A percentile compares a stretch with the other conserved stretches of the same genome.
Evolutionary conservation across 768 basidiomycete genomes (phyloP).

Genomic region (Lactarius hatsudake): DNA sequence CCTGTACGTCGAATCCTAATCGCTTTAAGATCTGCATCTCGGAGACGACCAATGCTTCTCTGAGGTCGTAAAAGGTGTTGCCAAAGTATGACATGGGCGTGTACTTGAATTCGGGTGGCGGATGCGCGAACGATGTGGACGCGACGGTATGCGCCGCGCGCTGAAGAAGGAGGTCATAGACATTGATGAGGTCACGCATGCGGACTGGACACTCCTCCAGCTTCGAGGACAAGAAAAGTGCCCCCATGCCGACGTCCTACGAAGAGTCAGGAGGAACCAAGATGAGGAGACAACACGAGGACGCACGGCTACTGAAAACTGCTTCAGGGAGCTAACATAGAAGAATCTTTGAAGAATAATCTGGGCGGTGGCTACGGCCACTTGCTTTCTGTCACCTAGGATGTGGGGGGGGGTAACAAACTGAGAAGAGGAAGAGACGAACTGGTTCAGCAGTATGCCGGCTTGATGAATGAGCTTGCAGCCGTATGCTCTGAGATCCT

Average conservation of each 20-base stretch:
- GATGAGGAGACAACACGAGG: not conserved
- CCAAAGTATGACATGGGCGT: constrained; percentile 88
- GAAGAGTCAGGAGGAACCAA: not conserved
- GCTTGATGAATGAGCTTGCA: constrained; percentile 96
- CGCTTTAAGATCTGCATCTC: constrained; percentile 99
- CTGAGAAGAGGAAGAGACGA: constrained; percentile 31
- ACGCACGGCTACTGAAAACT: constrained; percentile 89
- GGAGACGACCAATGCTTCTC: constrained; percentile 88
- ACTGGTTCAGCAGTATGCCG: constrained; percentile 89
- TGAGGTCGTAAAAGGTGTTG: constrained; percentile 87
- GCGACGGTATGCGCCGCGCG: constrained; percentile 56
- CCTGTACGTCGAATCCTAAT: constrained; percentile 91
- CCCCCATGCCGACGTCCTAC: constrained; percentile 88
- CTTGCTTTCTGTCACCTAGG: constrained; percentile 71
- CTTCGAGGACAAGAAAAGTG: constrained; percentile 84
- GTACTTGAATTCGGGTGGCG: constrained; percentile 51
- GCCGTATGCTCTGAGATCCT: constrained; percentile 85
- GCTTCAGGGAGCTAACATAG: constrained; percentile 92
- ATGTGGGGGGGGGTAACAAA: constrained; percentile 14
- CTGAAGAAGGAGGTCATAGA: constrained; percentile 86
- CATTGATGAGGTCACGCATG: constrained; percentile 92
- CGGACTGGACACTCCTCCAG: constrained; percentile 89
- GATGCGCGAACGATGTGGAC: constrained; percentile 35
- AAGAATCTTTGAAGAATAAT: constrained; percentile 96
- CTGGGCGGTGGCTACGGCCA: constrained; percentile 94